Evolutionary conservation across 2,329 filamentous ascomycete species (phyloP).

Genomic region (Diaporthe citriasiana): DNA sequence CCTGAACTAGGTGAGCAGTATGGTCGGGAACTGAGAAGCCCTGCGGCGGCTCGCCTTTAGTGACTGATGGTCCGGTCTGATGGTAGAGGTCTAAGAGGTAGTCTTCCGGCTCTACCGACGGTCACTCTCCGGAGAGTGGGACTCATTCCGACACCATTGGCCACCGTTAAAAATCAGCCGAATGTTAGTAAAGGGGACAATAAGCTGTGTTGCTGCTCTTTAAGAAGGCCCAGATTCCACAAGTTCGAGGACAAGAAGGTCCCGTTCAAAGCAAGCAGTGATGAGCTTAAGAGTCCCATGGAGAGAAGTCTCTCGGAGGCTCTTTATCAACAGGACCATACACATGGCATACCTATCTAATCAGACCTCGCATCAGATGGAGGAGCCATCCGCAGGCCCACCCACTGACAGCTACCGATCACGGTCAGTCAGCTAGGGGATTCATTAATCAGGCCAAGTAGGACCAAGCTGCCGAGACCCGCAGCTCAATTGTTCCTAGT

Average conservation of each 20-base stretch:
- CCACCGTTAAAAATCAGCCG: background rate
- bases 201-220: background rate
- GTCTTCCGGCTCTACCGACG: slow-evolving; percentile 21
- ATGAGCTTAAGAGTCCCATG: background rate
- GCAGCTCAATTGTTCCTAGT: background rate
- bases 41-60: slow-evolving; percentile 16
- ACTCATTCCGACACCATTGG: background rate
- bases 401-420: background rate
- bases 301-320: no score
- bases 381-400: background rate
- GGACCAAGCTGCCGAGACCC: background rate
- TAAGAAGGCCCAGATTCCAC: background rate
- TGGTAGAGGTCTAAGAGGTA: background rate
- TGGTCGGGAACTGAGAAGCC: background rate
- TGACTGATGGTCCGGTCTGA: background rate
- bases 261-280: background rate
- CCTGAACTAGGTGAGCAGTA: slow-evolving; percentile 16
- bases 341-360: background rate
- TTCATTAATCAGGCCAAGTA: no score
- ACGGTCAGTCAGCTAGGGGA: background rate
- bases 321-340: accelerated
- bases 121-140: background rate
- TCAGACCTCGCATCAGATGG: background rate
- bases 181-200: no score
- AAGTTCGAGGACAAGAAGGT: no score